A percentile compares a stretch with the other conserved stretches of the same genome.
phyloP scores from a whole-genome alignment of 192 early-diverging fungal species.

The Podila clonocystis region DNA sequence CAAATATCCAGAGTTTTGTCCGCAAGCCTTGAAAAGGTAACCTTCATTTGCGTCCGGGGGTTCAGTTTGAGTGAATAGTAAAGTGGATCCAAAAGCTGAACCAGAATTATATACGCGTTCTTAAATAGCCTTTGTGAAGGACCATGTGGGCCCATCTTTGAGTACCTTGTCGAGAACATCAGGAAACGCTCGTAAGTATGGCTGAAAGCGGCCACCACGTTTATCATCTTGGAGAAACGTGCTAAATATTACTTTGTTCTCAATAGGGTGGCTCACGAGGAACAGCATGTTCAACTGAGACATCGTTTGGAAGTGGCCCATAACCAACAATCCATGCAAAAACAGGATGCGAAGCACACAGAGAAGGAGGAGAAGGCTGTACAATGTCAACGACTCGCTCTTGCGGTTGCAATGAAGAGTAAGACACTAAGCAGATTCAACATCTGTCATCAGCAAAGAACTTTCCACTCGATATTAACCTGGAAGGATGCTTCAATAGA shows the following conservation, averaged over 20 bases:
- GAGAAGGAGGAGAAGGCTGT: slow-evolving; percentile 2
- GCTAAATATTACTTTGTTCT: not conserved
- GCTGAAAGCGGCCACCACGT: not conserved
- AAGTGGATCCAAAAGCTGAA: not conserved
- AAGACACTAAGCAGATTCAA: not conserved
- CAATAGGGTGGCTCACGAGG: not conserved
- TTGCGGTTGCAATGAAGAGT: slow-evolving; percentile 29
- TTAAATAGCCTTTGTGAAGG: slow-evolving; percentile 28
- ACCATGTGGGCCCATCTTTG: slow-evolving; percentile 23
- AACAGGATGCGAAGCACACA: not conserved
- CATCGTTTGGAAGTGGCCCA: too few relatives aligned
- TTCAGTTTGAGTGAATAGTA: too few relatives aligned
- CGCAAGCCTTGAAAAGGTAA: slow-evolving; percentile 13
- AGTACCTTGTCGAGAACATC: slow-evolving; percentile 21
- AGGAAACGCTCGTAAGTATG: slow-evolving; percentile 28
- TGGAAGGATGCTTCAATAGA: slow-evolving; percentile 10
- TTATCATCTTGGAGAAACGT: not conserved
- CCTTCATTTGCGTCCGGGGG: too few relatives aligned
- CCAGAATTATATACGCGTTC: not conserved
- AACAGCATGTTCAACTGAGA: not conserved
- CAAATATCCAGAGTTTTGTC: not conserved
- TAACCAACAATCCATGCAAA: not conserved
- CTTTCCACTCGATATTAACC: not conserved
- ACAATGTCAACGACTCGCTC: slow-evolving; percentile 16
- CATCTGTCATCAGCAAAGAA: not conserved